Base-by-base conservation (phyloP, 805 yeast genomes). In the Pichia scutulata region DNA sequence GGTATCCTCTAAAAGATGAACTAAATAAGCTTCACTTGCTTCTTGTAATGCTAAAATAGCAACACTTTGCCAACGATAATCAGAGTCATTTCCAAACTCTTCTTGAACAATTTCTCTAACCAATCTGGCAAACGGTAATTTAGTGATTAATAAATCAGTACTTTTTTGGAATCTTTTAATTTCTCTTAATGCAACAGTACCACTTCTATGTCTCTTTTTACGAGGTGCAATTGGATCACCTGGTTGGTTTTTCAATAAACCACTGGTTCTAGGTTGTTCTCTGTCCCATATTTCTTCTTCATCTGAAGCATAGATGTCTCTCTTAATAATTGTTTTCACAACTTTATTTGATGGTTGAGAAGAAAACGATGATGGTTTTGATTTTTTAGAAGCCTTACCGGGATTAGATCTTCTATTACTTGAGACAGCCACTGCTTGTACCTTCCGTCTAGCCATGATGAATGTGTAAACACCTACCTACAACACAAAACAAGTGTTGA, bases 11-110 rank as follows among this genome's bases (percentile, higher is more conserved):
- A 86, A 69, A 39, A 86, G 67, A 48, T 85, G 85, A 13, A 85
- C 82, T 53, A 86, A 64, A 54, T 80, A 86, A 1, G 92, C 90
- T 61, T 86, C 95, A 45, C 86, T 75, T 1, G 92, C 92, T 61
- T 86, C 95, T 61, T 86, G 95, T 33, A 86, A 67, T 4, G 92
- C 92, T 64, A 85, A 60, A 14, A 86, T 73, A 1, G 92, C 93
- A 62, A 83, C 78, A 23, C 85, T 77, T 58, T 86, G 92, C 95
- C 95, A 86, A 60, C 86, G 75, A 44, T 82, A 71, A 2, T 80
- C 81, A 47, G 78, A 76, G 44, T 77, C 78, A 22, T 62, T 57
- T 0, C 83, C 82, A 36, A 75, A 70, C 53, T 73, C 79, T 52
- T 75, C 77, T 47, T 81, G 81, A 0, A 89, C 84, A 3, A 86